phyloP scores from a whole-genome alignment of 2,329 filamentous ascomycete species.

The Rhinocladiella mackenziei region DNA sequence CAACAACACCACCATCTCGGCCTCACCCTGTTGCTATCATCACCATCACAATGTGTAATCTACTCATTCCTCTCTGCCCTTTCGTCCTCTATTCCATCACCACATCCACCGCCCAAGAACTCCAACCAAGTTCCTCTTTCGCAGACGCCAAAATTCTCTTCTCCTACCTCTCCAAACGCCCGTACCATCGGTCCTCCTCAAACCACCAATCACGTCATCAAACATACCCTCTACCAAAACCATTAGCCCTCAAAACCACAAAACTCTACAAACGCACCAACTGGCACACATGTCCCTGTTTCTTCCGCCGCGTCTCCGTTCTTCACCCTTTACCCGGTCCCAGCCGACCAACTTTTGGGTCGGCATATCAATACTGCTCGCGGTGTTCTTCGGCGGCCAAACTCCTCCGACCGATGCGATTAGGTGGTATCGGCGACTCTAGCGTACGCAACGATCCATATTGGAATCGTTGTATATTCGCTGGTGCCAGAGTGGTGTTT shows the following conservation, averaged over 20 bases:
- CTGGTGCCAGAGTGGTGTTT: constrained; percentile 9
- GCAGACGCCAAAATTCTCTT: constrained; percentile 17
- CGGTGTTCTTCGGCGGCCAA: constrained; percentile 13
- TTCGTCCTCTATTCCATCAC: constrained; percentile 17
- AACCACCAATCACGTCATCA: too few relatives aligned
- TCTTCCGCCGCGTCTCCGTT: constrained; percentile 13
- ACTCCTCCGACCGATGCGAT: constrained; percentile 10
- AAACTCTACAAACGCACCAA: constrained; percentile 17
- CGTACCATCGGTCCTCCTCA: constrained; percentile 13
- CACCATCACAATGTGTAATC: constrained; percentile 15
- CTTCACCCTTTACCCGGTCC: constrained; percentile 15
- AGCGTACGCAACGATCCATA: constrained; percentile 7
- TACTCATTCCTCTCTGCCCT: constrained; percentile 16
- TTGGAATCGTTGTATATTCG: constrained; percentile 12
- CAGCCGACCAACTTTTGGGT: constrained; percentile 9
- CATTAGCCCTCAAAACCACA: constrained; percentile 8
- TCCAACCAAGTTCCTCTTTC: background rate
- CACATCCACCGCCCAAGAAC: background rate
- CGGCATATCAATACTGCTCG: constrained; percentile 6
- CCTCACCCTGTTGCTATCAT: constrained; percentile 2
- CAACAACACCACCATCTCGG: too few relatives aligned
- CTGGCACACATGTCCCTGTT: constrained; percentile 21
- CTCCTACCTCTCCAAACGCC: constrained; percentile 15
- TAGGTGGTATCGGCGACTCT: constrained; percentile 8
- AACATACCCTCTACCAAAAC: constrained; percentile 1